These are phyloP conservation scores for Calonectria fujianensis DNA, from an alignment of 2,329 filamentous ascomycete species.

Conservation along the genomic window DNA sequence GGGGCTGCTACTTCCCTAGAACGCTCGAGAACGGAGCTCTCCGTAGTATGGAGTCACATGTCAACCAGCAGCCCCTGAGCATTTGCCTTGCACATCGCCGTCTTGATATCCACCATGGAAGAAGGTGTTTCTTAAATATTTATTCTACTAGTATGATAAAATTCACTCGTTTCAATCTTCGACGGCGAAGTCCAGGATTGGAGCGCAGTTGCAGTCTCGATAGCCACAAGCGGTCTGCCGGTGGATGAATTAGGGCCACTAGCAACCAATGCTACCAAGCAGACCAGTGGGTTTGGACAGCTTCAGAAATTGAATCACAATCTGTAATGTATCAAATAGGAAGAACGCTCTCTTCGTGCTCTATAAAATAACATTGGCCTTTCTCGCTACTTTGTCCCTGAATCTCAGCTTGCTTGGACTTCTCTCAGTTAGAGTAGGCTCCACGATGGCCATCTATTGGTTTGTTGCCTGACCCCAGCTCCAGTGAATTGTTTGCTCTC, in stretches of 20 bases:
- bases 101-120: background rate
- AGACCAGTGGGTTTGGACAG: background rate
- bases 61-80: background rate
- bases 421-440: background rate
- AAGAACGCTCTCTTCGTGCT: background rate
- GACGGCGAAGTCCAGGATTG: background rate
- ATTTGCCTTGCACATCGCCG: background rate
- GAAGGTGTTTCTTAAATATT: background rate
- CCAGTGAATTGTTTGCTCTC: background rate
- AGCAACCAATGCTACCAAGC: background rate
- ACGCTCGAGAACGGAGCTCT: background rate
- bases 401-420: background rate
- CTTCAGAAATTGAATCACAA: background rate
- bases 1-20: background rate
- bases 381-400: background rate
- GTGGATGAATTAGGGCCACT: background rate
- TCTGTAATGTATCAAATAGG: background rate
- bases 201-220: background rate
- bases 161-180: background rate
- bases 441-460: background rate
- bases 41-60: background rate
- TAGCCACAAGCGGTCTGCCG: background rate
- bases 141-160: background rate
- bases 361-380: background rate
- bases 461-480: background rate